Evolutionary conservation across 2,329 filamentous ascomycete genomes (phyloP).

Genomic region (Pseudofabraea citricarpa): DNA sequence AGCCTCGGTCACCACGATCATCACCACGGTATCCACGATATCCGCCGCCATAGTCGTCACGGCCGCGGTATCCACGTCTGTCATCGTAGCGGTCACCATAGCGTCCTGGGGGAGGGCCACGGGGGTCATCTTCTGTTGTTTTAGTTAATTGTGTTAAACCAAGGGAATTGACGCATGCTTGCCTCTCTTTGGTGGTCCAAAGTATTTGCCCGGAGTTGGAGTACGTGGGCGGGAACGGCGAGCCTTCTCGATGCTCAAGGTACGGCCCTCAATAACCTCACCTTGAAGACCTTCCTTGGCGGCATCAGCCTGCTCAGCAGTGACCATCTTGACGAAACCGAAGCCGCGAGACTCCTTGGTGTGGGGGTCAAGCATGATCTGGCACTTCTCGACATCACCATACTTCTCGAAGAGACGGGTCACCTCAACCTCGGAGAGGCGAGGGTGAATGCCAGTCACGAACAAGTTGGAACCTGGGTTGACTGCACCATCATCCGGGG

Average conservation of each 20-base stretch:
- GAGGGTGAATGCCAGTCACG: conserved; percentile 95
- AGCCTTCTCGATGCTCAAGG: conserved; percentile 97
- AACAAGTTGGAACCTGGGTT: conserved; percentile 98
- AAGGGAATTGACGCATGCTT: conserved; percentile 43
- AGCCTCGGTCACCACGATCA: conserved; percentile 32
- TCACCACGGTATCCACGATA: conserved; percentile 42
- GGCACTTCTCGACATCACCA: conserved; percentile 97
- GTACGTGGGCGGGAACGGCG: conserved; percentile 91
- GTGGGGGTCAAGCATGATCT: conserved; percentile 99
- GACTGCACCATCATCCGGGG: conserved; percentile 69
- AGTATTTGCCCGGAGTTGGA: conserved; percentile 98
- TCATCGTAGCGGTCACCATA: conserved; percentile 58
- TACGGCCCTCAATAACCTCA: conserved; percentile 91
- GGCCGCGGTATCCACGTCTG: conserved; percentile 44
- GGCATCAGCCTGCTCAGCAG: conserved; percentile 89
- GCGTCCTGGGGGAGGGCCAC: conserved; percentile 39
- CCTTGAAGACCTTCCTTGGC: conserved; percentile 95
- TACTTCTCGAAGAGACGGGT: conserved; percentile 97
- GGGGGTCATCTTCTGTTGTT: conserved; percentile 46
- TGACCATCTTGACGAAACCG: conserved; percentile 98
- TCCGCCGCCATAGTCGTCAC: conserved; percentile 51
- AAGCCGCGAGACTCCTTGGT: conserved; percentile 98
- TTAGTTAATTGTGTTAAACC: conserved; percentile 27
- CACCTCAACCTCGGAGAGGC: conserved; percentile 83
- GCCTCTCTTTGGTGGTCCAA: conserved; percentile 97